These are phyloP conservation scores for Calocybe gangraenosa DNA, from an alignment of 768 basidiomycete species.

Conservation along the genomic window DNA sequence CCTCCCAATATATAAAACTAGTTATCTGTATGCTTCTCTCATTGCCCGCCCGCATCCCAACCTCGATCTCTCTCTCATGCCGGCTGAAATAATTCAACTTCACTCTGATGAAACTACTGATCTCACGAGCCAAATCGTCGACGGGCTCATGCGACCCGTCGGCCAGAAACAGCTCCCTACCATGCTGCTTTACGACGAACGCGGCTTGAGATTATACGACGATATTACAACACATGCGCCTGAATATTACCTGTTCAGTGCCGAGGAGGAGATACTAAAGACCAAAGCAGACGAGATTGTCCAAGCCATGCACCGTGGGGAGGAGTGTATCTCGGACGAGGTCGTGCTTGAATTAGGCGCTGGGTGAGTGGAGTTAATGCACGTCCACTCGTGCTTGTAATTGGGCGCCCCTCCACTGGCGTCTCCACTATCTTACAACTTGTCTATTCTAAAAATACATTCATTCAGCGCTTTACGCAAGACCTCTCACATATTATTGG, in stretches of 20 bases:
- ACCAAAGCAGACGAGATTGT: constrained; percentile 72
- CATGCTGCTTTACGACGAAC: constrained; percentile 81
- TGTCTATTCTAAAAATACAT: not conserved
- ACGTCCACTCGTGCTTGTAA: not conserved
- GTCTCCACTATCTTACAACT: not conserved
- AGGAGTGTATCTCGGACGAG: constrained; percentile 35
- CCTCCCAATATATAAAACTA: no score
- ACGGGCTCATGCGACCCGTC: constrained; percentile 50
- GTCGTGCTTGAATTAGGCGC: constrained; percentile 90
- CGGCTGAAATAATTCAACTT: constrained; percentile 48
- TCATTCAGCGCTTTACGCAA: constrained; percentile 72
- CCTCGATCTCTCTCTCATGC: constrained; percentile 23
- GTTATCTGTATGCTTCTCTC: no score
- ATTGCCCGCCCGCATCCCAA: not conserved
- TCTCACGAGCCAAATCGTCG: constrained; percentile 42
- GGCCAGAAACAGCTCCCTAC: constrained; percentile 72
- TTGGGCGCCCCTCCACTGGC: not conserved
- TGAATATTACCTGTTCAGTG: constrained; percentile 88
- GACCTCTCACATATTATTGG: constrained; percentile 78
- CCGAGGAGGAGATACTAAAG: constrained; percentile 84
- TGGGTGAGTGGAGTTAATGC: constrained; percentile 53
- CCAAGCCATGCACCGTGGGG: constrained; percentile 55
- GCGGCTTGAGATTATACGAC: constrained; percentile 83
- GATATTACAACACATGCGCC: constrained; percentile 70
- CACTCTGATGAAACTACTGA: constrained; percentile 33